A percentile compares a stretch with the other conserved stretches of the same genome.
Conservation (phyloP, 371 early-diverging fungal species). For the Rhizopus microsporus region DNA sequence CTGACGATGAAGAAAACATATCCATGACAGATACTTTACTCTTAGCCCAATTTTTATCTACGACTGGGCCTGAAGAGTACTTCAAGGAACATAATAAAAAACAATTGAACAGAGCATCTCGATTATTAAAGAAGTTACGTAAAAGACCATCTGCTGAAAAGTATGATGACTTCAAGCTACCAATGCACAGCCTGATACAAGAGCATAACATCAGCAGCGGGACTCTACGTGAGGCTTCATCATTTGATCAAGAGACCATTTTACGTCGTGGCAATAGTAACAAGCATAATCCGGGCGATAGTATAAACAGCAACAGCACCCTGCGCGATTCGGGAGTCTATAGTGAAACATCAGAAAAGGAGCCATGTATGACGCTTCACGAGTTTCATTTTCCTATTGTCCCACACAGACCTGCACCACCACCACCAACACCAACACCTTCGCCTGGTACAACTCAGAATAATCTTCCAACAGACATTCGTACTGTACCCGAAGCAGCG, state of each 20-base stretch:
- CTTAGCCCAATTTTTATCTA: slow-evolving; percentile 39
- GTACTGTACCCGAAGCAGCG: slow-evolving; percentile 34
- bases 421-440: slow-evolving; percentile 11
- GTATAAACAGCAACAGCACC: not conserved
- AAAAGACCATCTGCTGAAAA: slow-evolving; percentile 22
- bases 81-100: slow-evolving; percentile 10
- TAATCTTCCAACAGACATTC: slow-evolving; percentile 8
- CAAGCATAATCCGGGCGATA: not conserved
- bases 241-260: not conserved
- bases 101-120: slow-evolving; percentile 34
- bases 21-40: slow-evolving; percentile 27
- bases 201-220: slow-evolving; percentile 5
- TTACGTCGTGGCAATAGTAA: not conserved
- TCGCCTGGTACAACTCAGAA: slow-evolving; percentile 5
- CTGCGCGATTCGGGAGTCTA: slow-evolving; percentile 44
- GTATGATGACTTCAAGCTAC: not conserved
- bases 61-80: slow-evolving; percentile 44
- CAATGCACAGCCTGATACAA: slow-evolving; percentile 1
- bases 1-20: slow-evolving; percentile 1
- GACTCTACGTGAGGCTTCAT: not conserved
- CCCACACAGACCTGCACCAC: slow-evolving; percentile 7
- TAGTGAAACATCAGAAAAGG: slow-evolving; percentile 40
- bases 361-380: slow-evolving; percentile 9
- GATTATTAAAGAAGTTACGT: slow-evolving; percentile 29
- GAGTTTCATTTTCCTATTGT: slow-evolving; percentile 29